phyloP scores from a whole-genome alignment of 495 filamentous ascomycete species.

The Mycothermus thermophilus region DNA sequence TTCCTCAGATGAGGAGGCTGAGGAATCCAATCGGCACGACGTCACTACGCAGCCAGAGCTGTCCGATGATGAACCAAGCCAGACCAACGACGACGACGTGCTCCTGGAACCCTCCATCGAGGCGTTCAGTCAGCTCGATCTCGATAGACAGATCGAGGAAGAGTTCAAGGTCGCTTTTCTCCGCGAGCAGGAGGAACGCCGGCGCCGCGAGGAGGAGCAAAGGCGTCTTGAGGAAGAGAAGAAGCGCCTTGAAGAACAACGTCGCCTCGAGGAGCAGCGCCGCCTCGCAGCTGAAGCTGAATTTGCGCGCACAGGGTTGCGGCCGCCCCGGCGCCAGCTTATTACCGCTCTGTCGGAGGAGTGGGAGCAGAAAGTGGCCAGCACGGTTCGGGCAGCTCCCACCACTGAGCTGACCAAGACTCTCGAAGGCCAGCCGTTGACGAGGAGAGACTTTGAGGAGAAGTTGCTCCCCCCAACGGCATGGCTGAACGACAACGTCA shows the following conservation, averaged over 20 bases:
- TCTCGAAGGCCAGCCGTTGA: constrained; percentile 42
- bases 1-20: too few relatives aligned
- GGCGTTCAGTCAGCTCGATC: constrained; percentile 10
- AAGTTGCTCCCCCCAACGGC: constrained; percentile 36
- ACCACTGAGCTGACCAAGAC: constrained; percentile 24
- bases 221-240: constrained; percentile 1
- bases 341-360: constrained; percentile 16
- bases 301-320: constrained; percentile 5
- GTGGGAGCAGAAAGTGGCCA: constrained; percentile 18
- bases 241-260: constrained; percentile 7
- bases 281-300: constrained; percentile 4
- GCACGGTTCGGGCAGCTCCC: constrained; percentile 6
- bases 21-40: too few relatives aligned
- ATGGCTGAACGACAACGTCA: constrained; percentile 79
- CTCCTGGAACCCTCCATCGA: constrained; percentile 6
- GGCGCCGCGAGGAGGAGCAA: constrained; percentile 5
- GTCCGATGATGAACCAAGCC: too few relatives aligned
- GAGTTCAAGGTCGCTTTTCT: constrained; percentile 3
- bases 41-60: too few relatives aligned
- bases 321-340: constrained; percentile 10
- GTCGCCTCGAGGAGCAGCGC: constrained; percentile 1
- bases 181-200: constrained; percentile 7
- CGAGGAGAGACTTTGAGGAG: constrained; percentile 43
- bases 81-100: too few relatives aligned
- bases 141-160: constrained; percentile 8